Evolutionary conservation across 148 eudicot genomes (phyloP).

Genomic region (Fagopyrum tataricum): DNA sequence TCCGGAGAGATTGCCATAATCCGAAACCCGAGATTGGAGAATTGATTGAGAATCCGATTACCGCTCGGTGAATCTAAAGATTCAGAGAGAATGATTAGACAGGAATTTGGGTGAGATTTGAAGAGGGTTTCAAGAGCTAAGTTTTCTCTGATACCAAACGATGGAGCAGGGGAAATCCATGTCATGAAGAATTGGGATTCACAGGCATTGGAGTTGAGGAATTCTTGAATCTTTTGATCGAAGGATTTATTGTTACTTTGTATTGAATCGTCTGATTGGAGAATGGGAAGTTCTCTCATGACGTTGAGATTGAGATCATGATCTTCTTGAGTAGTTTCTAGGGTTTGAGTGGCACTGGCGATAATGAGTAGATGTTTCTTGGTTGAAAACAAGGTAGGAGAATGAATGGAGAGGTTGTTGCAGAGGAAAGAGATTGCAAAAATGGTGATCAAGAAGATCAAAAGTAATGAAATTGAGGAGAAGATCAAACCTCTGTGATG

Average conservation of each 20-base stretch:
- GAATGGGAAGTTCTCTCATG: constrained; percentile 2
- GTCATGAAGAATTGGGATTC: constrained; percentile 44
- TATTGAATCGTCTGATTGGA: background rate
- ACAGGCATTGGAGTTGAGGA: constrained; percentile 20
- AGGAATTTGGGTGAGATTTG: constrained; percentile 46
- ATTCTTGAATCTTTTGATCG: background rate
- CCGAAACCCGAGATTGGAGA: constrained; percentile 26
- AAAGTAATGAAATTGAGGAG: background rate
- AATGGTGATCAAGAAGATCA: constrained; percentile 12
- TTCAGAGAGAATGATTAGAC: constrained; percentile 50
- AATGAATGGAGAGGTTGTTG: background rate
- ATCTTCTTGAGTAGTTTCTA: background rate
- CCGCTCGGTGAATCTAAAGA: constrained; percentile 55
- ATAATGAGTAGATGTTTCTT: background rate
- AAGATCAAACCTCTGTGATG: background rate
- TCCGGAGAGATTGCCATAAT: constrained; percentile 38
- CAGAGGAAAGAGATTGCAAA: constrained; percentile 5
- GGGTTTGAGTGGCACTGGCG: background rate
- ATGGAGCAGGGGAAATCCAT: constrained; percentile 46
- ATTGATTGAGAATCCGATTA: constrained; percentile 25
- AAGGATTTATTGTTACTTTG: background rate
- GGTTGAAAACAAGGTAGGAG: background rate
- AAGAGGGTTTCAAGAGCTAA: constrained; percentile 45
- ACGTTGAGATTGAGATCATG: background rate
- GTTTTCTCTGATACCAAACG: constrained; percentile 40